phyloP scores from a whole-genome alignment of 2,329 filamentous ascomycete species.

The Xylariaceae sp. region DNA sequence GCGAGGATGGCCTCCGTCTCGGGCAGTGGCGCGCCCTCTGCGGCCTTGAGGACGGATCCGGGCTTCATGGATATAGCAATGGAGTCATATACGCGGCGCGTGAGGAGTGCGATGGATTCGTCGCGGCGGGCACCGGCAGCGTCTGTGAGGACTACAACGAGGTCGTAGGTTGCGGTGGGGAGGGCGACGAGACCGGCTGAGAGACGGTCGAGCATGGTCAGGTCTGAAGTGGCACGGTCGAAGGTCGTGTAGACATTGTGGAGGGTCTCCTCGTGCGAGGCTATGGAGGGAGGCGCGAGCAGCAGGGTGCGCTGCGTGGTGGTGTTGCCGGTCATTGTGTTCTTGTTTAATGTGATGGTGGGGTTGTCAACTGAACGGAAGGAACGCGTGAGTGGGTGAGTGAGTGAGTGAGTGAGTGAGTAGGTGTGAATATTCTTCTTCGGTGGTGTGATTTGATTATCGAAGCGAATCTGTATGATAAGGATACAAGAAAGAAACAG shows the following conservation, averaged over 20 bases:
- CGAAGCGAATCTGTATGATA: too few species aligned
- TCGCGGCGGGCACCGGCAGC: conserved; percentile 60
- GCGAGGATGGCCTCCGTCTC: conserved; percentile 72
- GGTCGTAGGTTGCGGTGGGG: conserved; percentile 72
- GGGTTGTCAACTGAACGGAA: too few species aligned
- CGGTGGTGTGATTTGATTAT: too few species aligned
- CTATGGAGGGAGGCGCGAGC: conserved; percentile 84
- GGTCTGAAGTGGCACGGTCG: conserved; percentile 73
- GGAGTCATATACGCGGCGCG: conserved; percentile 62
- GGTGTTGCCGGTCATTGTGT: conserved; percentile 14
- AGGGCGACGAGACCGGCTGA: conserved; percentile 76
- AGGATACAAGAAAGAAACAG: too few species aligned
- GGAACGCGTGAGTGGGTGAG: too few species aligned
- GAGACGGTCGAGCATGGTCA: conserved; percentile 97
- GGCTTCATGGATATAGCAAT: conserved; percentile 68
- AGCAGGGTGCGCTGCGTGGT: conserved; percentile 62
- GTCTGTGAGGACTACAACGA: conserved; percentile 79
- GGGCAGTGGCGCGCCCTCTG: conserved; percentile 58
- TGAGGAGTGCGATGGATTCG: conserved; percentile 62
- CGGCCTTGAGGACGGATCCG: conserved; percentile 63
- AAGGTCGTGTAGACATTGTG: conserved; percentile 65
- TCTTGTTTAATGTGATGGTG: too few species aligned
- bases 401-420: too few species aligned
- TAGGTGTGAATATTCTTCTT: too few species aligned
- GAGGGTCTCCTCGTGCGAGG: conserved; percentile 77